Base-by-base conservation (phyloP, 306 rosid genomes). In the Sophora flavescens region DNA sequence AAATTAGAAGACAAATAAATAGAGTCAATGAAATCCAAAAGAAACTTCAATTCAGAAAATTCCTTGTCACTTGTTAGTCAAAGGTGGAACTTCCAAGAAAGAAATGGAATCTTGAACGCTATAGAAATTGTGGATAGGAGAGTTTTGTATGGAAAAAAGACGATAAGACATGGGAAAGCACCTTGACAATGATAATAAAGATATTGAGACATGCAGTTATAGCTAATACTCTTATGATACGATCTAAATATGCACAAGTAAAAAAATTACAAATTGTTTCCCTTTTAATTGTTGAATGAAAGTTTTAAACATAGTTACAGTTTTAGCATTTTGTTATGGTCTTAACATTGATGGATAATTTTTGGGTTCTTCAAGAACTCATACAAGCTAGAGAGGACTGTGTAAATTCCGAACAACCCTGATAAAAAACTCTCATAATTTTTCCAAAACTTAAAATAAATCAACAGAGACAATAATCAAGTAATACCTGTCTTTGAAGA, bases 401-500 rank as follows among this genome's bases (percentile, higher is more conserved):
- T 17, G 17, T 8, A 17, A 71, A 70, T 63, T 42, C 32, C 66
- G 64, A 63, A 48, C 18, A 65, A 57, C 33, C 60, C 2, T 41
- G 16, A 16, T 44, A 63, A 71, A 26, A 72, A 63, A 47, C 56
- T 17, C 42, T 38, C 2, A 56, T 2, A 28, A 2, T 32, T 47
- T n/a, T 67, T 41, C 3, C 15, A 17, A 78, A 69, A 47, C 3
- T 22, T 32, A 17, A 50, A 67, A 57, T 8, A 70, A 66, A 68
- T 62, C 39, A 77, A 78, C 47, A 80, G 26, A 22, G 22, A 63
- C 8, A 16, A 69, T 45, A 63, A 56, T 16, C 11, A 48, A 8
- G 81, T 8, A 16, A 60, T 86, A 92, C 97, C 97, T 87, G 72
- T 39, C 86, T 81, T 81, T 84, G 83, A 75, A 68, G 83, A 78